Conservation (phyloP, 169 alveolate genomes). For the Plasmodium reichenowi region DNA sequence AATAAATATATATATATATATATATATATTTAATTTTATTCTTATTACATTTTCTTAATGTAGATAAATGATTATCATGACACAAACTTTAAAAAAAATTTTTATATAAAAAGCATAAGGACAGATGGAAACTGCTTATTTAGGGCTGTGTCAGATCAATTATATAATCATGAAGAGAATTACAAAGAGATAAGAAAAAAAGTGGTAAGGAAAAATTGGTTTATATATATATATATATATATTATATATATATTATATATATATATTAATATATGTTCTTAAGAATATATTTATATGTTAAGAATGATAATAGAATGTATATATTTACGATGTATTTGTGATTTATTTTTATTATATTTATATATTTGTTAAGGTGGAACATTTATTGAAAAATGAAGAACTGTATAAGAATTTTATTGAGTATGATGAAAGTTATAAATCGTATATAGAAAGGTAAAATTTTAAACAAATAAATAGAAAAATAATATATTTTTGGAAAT, state of each 20-base stretch:
- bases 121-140: slow-evolving; percentile 65
- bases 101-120: slow-evolving; percentile 57
- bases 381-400: slow-evolving; percentile 35
- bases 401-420: slow-evolving; percentile 46
- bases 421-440: slow-evolving; percentile 61
- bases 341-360: slow-evolving; percentile 7
- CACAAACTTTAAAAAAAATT: slow-evolving; percentile 53
- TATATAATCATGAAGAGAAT: slow-evolving; percentile 54
- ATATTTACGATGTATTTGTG: background rate
- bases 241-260: too few species aligned
- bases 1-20: background rate
- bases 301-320: background rate
- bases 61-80: slow-evolving; percentile 62
- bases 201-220: slow-evolving; percentile 10
- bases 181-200: slow-evolving; percentile 56
- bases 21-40: background rate
- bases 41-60: background rate
- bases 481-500: background rate
- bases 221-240: too few species aligned
- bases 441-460: slow-evolving; percentile 52
- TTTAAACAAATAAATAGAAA: background rate
- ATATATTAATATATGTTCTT: too few species aligned
- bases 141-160: slow-evolving; percentile 64
- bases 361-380: slow-evolving; percentile 24
- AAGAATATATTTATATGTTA: background rate